Conservation (phyloP, 179 eudicot genomes). For the Corrigiola litoralis region DNA sequence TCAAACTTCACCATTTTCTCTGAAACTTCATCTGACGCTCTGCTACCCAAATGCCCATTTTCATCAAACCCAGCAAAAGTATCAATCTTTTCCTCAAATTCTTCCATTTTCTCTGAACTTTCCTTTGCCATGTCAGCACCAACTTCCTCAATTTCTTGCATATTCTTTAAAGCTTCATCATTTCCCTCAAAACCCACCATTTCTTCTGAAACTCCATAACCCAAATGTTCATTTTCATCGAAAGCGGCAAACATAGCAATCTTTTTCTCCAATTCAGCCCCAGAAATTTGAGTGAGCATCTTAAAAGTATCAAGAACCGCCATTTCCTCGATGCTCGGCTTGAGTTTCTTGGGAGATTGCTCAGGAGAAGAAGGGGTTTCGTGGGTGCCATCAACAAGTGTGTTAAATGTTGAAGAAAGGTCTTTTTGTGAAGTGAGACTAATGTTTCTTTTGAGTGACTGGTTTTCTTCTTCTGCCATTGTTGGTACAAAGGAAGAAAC, state of each 20-base stretch:
- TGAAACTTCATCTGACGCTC: neutral
- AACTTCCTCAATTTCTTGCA: too few species aligned
- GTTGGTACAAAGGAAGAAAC: too few species aligned
- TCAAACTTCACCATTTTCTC: neutral
- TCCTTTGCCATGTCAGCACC: too few species aligned
- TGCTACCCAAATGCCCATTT: neutral
- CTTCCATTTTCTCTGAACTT: too few species aligned
- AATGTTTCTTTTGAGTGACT: too few species aligned
- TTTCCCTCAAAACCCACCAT: neutral
- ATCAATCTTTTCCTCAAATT: too few species aligned
- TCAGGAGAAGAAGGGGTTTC: neutral
- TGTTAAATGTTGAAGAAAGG: neutral
- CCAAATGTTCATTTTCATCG: neutral
- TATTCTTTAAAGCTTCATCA: neutral
- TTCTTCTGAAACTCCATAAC: neutral
- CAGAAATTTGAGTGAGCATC: neutral
- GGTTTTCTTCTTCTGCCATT: too few species aligned
- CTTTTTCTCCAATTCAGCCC: neutral
- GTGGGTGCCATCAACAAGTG: neutral
- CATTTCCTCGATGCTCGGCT: neutral
- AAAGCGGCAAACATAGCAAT: neutral
- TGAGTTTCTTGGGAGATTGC: slow-evolving; percentile 3
- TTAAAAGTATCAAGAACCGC: neutral
- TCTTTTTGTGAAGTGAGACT: too few species aligned
- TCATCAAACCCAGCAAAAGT: neutral